Conservation (phyloP, 1,284 basidiomycete genomes). For the Leccinum pachyderme region DNA sequence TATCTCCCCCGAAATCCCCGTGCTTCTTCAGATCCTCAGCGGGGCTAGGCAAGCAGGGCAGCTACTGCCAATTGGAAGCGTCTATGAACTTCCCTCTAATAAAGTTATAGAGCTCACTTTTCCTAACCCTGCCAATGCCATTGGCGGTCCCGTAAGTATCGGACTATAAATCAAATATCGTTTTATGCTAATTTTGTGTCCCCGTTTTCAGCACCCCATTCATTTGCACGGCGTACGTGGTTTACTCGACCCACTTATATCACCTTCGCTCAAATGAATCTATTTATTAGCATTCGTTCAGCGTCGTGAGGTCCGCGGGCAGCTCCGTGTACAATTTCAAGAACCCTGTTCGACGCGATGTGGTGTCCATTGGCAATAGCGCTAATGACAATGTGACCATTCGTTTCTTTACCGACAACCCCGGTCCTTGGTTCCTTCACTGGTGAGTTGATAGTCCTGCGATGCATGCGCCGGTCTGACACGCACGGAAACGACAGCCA, state of each 20-base stretch:
- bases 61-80: slow-evolving; percentile 32
- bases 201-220: slow-evolving; percentile 29
- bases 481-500: slow-evolving; percentile 29
- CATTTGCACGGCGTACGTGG: slow-evolving; percentile 37
- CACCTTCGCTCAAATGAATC: neutral
- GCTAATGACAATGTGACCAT: slow-evolving; percentile 40
- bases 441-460: slow-evolving; percentile 31
- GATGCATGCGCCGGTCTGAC: neutral
- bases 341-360: slow-evolving; percentile 31
- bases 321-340: slow-evolving; percentile 22
- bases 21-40: slow-evolving; percentile 40
- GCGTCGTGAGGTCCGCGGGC: slow-evolving; percentile 24
- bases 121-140: slow-evolving; percentile 19
- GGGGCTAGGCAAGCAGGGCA: slow-evolving; percentile 30
- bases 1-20: slow-evolving; percentile 26
- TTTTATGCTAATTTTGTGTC: slow-evolving; percentile 3
- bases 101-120: slow-evolving; percentile 36
- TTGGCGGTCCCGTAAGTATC: slow-evolving; percentile 36
- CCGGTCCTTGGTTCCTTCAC: slow-evolving; percentile 49
- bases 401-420: slow-evolving; percentile 45
- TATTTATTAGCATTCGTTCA: slow-evolving; percentile 24
- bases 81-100: slow-evolving; percentile 33
- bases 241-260: neutral
- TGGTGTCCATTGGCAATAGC: slow-evolving; percentile 18
- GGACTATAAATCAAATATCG: neutral